A percentile compares a stretch with the other conserved stretches of the same genome.
phyloP scores from a whole-genome alignment of 2,329 filamentous ascomycete species.

The Sporothrix euskadiensis region DNA sequence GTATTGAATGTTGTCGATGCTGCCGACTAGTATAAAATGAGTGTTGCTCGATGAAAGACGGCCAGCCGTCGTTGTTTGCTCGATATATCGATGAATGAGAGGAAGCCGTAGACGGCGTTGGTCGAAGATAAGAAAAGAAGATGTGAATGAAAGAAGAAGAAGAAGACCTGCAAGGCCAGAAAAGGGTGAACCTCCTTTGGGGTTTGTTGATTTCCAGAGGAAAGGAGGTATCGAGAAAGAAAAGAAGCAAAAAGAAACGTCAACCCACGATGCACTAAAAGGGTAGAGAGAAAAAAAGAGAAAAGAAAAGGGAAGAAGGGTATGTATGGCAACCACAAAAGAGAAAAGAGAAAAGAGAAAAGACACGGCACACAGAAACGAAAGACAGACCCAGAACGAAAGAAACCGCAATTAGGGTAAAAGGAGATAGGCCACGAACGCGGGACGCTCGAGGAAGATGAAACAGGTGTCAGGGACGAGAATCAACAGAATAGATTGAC shows the following conservation, averaged over 20 bases:
- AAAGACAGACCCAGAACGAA: not conserved
- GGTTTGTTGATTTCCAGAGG: not conserved
- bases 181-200: constrained; percentile 12
- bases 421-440: constrained; percentile 16
- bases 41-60: not conserved
- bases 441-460: constrained; percentile 18
- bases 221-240: constrained; percentile 7
- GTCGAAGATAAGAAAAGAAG: constrained; percentile 5
- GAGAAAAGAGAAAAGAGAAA: constrained; percentile 26
- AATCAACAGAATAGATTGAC: constrained; percentile 17
- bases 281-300: constrained; percentile 17
- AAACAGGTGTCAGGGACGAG: constrained; percentile 17
- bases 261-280: constrained; percentile 26
- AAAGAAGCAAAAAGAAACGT: constrained; percentile 11
- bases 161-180: constrained; percentile 18
- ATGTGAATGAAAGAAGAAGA: not conserved
- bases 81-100: constrained; percentile 3
- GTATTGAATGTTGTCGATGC: not conserved
- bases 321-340: constrained; percentile 27
- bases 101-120: not conserved
- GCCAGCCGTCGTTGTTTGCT: constrained; percentile 13
- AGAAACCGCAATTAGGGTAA: constrained; percentile 1
- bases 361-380: constrained; percentile 28
- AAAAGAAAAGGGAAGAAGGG: constrained; percentile 20
- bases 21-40: not conserved